Conservation (phyloP, 1,284 basidiomycete genomes). For the Papiliotrema laurentii region DNA sequence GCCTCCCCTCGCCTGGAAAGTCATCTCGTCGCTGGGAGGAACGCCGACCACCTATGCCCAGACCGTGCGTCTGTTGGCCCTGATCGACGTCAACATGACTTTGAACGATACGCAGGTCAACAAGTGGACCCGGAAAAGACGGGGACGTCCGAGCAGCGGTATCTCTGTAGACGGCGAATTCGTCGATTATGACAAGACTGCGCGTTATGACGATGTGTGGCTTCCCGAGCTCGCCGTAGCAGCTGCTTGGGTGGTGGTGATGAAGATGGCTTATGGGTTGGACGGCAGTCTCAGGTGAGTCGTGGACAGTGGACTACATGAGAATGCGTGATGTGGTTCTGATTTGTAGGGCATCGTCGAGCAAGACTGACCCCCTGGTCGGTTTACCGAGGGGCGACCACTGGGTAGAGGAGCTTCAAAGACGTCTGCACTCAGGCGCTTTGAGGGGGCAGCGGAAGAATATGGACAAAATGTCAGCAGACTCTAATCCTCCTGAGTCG, state of each 20-base stretch:
- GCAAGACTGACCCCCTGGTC: slow-evolving; percentile 52
- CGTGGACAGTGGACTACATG: background rate
- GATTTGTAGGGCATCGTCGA: slow-evolving; percentile 10
- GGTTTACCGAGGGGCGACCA: slow-evolving; percentile 58
- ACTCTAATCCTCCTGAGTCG: background rate
- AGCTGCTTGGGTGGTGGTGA: slow-evolving; percentile 61
- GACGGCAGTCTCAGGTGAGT: slow-evolving; percentile 63
- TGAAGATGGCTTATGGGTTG: slow-evolving; percentile 79
- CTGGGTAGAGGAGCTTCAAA: slow-evolving; percentile 53
- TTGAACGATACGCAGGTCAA: slow-evolving; percentile 34
- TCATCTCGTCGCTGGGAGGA: slow-evolving; percentile 64
- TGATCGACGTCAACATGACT: slow-evolving; percentile 33
- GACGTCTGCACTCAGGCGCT: slow-evolving; percentile 26
- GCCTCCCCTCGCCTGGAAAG: slow-evolving; percentile 75
- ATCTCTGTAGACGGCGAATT: no score
- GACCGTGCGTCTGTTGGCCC: slow-evolving; percentile 23
- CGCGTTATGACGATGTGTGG: slow-evolving; percentile 41
- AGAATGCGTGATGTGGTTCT: slow-evolving; percentile 8
- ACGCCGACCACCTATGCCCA: slow-evolving; percentile 60
- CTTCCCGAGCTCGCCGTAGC: slow-evolving; percentile 72
- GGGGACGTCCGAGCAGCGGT: no score
- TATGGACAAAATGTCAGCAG: slow-evolving; percentile 23
- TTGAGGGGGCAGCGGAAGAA: slow-evolving; percentile 11
- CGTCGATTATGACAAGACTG: slow-evolving; percentile 17
- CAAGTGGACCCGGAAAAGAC: slow-evolving; percentile 41